Conservation (phyloP, 306 rosid species). For the Neltuma alba region DNA sequence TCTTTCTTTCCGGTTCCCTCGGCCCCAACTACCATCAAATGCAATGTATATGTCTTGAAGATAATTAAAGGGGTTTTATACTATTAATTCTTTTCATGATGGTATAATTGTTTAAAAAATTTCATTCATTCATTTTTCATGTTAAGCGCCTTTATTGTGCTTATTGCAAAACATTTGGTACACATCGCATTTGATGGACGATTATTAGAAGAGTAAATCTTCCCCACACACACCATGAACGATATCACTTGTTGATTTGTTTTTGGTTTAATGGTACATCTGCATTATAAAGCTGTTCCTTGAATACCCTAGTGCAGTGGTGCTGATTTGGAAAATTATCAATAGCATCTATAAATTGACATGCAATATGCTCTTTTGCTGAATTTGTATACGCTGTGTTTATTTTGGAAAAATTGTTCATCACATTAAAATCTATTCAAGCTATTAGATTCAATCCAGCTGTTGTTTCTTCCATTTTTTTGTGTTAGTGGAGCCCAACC, state of each 20-base stretch:
- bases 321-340: slow-evolving; percentile 13
- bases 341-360: neutral
- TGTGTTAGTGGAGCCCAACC: slow-evolving; percentile 16
- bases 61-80: neutral
- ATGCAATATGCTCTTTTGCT: neutral
- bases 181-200: slow-evolving; percentile 6
- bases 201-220: neutral
- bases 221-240: neutral
- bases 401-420: slow-evolving; percentile 1
- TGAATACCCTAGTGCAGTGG: neutral
- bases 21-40: neutral
- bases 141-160: neutral
- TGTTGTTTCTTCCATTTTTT: slow-evolving; percentile 30
- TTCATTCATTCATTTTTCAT: neutral
- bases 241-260: neutral
- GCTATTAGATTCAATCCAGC: neutral
- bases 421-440: neutral
- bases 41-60: neutral
- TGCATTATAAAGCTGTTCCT: neutral
- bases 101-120: too few relatives aligned
- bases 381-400: neutral
- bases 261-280: neutral
- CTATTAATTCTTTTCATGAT: neutral
- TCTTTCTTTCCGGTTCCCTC: neutral
- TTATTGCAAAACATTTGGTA: neutral